A percentile compares a stretch with the other conserved stretches of the same genome.
These are phyloP conservation scores for Stagonosporopsis cucurbitacearum DNA, from an alignment of 2,329 filamentous ascomycete genomes.

Conservation along the genomic window DNA sequence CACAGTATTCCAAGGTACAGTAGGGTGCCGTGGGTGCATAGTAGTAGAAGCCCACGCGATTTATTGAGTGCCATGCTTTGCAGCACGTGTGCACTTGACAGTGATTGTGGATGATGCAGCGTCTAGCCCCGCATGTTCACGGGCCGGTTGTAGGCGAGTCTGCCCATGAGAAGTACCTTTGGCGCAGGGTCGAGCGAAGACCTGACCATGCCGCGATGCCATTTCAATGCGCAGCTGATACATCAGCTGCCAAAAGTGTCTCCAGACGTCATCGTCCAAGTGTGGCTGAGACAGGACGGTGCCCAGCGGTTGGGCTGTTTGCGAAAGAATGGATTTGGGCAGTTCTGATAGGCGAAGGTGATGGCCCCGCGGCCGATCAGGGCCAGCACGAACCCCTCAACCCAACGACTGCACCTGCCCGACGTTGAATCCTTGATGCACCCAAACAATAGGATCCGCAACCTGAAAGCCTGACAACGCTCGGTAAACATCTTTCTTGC, in stretches of 20 bases:
- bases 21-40: too few relatives aligned
- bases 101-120: slow-evolving; percentile 1
- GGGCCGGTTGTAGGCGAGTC: slow-evolving; percentile 32
- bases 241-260: slow-evolving; percentile 5
- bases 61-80: slow-evolving; percentile 1
- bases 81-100: background rate
- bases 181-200: slow-evolving; percentile 6
- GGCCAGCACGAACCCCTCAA: slow-evolving; percentile 3
- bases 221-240: slow-evolving; percentile 10
- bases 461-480: background rate
- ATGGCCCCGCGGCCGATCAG: slow-evolving; percentile 9
- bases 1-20: too few relatives aligned
- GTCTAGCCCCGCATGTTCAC: slow-evolving; percentile 12
- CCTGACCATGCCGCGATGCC: slow-evolving; percentile 5
- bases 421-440: slow-evolving; percentile 22
- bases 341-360: slow-evolving; percentile 21
- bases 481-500: background rate
- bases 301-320: slow-evolving; percentile 12
- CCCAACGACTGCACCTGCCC: slow-evolving; percentile 17
- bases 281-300: slow-evolving; percentile 22
- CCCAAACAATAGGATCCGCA: slow-evolving; percentile 8
- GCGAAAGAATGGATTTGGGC: slow-evolving; percentile 15
- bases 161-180: background rate
- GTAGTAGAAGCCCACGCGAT: slow-evolving; percentile 1
- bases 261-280: slow-evolving; percentile 10